Base-by-base conservation (phyloP, 306 rosid genomes). In the Coriaria nepalensis region DNA sequence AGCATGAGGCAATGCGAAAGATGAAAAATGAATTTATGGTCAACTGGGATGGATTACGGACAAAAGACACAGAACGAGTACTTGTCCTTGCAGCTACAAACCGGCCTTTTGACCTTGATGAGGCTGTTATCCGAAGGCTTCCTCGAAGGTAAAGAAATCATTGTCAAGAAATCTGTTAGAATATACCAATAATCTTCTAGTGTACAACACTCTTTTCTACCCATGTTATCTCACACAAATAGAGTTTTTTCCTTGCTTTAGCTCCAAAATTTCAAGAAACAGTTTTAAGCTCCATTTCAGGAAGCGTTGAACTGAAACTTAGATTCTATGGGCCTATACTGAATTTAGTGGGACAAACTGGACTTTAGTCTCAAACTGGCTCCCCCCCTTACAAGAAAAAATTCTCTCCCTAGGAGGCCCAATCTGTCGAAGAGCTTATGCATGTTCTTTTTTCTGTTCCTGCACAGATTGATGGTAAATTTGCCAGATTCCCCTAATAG, bases 11-110 rank as follows among this genome's bases (percentile, higher is more conserved):
- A 62, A 92, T 92, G 99, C 94, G 99, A 9, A 92, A 92, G 73
- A 92, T 92, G 99, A 92, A 92, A 76, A 92, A 92, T 70, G 99
- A 92, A 67, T 92, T 92, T 62, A 92, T 92, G 99, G 99, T 92
- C 60, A 92, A 92, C 59, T 92, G 99, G 99, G 99, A 92, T 73
- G 99, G 99, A 37, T 70, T 92, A 67, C 94, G 99, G 44, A 92
- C 99, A 40, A 92, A 92, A 77, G 99, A 92, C 52, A 74, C 93
- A 37, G 99, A 92, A 63, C 74, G 99, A 48, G 93, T 92, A 60
- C 79, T 92, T 37, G 99, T 92, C 44, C 96, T 92, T 68, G 99
- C 99, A 40, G 99, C 99, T 53, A 92, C 99, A 50, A 86, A 92
- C 69, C 75, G 99, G 61, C 99, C 99, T 40, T 92, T 67, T 74